These are phyloP conservation scores for Mitragyna speciosa DNA, from an alignment of 257 asterid species.

Conservation along the genomic window DNA sequence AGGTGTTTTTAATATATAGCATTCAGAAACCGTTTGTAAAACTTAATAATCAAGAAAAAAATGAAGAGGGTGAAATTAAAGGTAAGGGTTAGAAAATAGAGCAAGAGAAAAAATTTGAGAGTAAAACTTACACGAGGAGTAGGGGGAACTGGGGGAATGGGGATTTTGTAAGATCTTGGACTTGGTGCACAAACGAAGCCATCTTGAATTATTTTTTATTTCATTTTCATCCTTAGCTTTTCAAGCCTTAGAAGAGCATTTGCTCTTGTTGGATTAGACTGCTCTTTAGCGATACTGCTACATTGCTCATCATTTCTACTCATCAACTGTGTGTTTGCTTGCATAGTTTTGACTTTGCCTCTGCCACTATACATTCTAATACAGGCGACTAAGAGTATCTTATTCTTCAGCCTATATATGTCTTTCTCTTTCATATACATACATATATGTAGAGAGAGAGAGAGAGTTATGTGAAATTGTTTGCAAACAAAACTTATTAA, in stretches of 20 bases:
- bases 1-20: too few relatives aligned
- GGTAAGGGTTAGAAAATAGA: not conserved
- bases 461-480: too few relatives aligned
- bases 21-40: too few relatives aligned
- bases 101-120: not conserved
- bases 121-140: not conserved
- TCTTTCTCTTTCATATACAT: too few relatives aligned
- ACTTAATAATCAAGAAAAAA: too few relatives aligned
- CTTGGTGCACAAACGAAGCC: not conserved
- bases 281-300: not conserved
- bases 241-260: not conserved
- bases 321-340: not conserved
- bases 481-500: too few relatives aligned
- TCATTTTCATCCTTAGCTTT: slow-evolving; percentile 12
- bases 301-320: not conserved
- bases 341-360: not conserved
- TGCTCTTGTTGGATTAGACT: slow-evolving; percentile 5
- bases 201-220: not conserved
- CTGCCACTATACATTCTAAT: too few relatives aligned
- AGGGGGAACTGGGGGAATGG: slow-evolving; percentile 13
- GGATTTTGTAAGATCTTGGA: not conserved
- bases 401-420: too few relatives aligned
- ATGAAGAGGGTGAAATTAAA: too few relatives aligned
- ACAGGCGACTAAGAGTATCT: too few relatives aligned
- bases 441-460: too few relatives aligned